Base-by-base conservation (phyloP, 176 grass and related monocot genomes). In the Avena insularis region DNA sequence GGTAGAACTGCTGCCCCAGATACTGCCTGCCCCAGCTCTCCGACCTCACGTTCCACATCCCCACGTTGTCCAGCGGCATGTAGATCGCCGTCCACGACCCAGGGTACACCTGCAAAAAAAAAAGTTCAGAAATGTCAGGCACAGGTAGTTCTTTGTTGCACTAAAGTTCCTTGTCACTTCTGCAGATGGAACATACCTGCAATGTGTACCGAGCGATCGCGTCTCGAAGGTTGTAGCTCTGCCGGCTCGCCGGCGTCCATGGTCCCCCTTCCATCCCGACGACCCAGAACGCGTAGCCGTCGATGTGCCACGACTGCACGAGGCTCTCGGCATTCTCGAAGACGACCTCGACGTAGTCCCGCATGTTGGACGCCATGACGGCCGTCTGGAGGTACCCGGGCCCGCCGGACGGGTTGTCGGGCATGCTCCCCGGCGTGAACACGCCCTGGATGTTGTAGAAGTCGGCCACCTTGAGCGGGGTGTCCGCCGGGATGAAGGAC, bases 11-110 rank as follows among this genome's bases (percentile, higher is more conserved):
- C 70, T 98, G 96, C 9, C 96, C 96, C 8, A 98, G 86, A 85
- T 98, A 98, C 71, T 95, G 93, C 31, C 93, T 79, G 55, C 82
- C 96, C 93, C 96, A 98, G 82, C 88, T 95, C 88, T 98, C 96
- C 2, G 96, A 98, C 76, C 96, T 73, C 73, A 98, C 73, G 78
- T 98, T 98, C 96, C 96, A 98, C 93, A 98, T 92, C 45, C 96
- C 96, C 84, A 98, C 93, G 71, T 98, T 98, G 75, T 98, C 96
- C 75, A 98, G 59, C 21, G 96, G 89, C 92, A 98, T 98, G 91
- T 98, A 98, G 78, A 98, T 92, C 16, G 92, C 90, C 21, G 88
- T 91, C 96, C 96, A 98, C 79, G 93, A 88, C 29, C 93, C 89
- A 2, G 96, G 96, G 40, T 95, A 98, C 60, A 98, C 93, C 96